Conservation (phyloP, 768 basidiomycete species). For the Tulasnella sp. region DNA sequence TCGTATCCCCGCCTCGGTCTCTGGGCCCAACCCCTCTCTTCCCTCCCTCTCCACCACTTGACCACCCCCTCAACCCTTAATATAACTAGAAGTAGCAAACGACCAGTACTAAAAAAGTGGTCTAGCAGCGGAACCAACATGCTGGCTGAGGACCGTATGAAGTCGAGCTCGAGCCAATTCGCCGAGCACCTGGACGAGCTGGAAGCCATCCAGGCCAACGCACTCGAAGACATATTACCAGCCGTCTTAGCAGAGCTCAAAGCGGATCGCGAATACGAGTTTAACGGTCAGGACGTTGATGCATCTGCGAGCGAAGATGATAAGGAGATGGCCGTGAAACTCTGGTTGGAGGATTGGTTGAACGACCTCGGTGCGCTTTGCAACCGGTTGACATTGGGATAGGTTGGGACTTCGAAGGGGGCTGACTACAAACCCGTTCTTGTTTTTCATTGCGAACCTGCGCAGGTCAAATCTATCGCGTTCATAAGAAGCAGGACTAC, state of each 20-base stretch:
- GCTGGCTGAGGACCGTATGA: neutral
- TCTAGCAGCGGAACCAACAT: neutral
- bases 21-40: neutral
- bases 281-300: neutral
- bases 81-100: neutral
- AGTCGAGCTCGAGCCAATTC: neutral
- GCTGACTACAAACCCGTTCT: neutral
- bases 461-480: constrained; percentile 20
- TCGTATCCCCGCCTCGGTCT: neutral
- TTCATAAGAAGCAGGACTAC: constrained; percentile 22
- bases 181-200: neutral
- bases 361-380: constrained; percentile 13
- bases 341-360: constrained; percentile 26
- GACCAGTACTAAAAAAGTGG: neutral
- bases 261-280: neutral
- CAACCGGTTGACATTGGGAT: too few relatives aligned
- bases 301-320: neutral
- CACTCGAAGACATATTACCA: neutral
- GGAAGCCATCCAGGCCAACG: neutral
- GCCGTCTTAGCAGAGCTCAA: neutral
- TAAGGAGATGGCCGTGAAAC: constrained; percentile 1
- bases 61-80: neutral
- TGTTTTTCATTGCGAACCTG: neutral
- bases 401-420: too few relatives aligned
- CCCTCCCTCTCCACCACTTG: neutral